Conservation (phyloP, 2,329 filamentous ascomycete genomes). For the Neonectria ditissima region DNA sequence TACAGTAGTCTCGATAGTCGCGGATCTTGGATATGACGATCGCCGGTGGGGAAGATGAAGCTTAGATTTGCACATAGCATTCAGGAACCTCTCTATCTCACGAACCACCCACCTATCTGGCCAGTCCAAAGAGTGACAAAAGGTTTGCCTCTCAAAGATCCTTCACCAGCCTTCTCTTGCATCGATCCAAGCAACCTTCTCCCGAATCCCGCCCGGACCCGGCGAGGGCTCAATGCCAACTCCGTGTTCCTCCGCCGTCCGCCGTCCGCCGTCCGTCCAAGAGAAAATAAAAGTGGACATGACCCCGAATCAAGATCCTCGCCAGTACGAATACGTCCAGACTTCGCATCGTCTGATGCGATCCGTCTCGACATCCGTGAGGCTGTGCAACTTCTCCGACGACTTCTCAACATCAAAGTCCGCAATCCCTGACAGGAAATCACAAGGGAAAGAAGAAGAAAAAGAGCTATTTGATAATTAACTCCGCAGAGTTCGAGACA, state of each 20-base stretch:
- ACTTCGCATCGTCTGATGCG: neutral
- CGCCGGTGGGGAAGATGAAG: neutral
- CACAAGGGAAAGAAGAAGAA: too few relatives aligned
- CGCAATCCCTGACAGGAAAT: neutral
- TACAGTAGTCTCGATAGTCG: neutral
- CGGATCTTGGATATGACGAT: neutral
- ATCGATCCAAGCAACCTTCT: neutral
- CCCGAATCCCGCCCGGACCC: neutral
- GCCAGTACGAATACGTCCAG: constrained; percentile 17
- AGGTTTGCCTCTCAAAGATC: neutral
- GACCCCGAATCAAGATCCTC: neutral
- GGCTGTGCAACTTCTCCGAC: constrained; percentile 9
- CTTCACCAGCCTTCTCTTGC: neutral
- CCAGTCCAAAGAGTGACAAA: neutral
- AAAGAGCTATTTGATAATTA: neutral
- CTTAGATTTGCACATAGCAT: neutral
- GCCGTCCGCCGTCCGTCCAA: neutral
- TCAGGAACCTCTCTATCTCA: neutral
- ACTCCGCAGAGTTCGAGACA: neutral
- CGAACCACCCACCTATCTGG: neutral
- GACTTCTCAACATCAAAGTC: neutral
- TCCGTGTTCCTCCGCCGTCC: neutral
- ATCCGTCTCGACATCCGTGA: constrained; percentile 2
- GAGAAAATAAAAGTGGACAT: neutral
- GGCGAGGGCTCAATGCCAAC: neutral